phyloP scores from a whole-genome alignment of 129 eudicot genomes.

The Deinandra increscens region DNA sequence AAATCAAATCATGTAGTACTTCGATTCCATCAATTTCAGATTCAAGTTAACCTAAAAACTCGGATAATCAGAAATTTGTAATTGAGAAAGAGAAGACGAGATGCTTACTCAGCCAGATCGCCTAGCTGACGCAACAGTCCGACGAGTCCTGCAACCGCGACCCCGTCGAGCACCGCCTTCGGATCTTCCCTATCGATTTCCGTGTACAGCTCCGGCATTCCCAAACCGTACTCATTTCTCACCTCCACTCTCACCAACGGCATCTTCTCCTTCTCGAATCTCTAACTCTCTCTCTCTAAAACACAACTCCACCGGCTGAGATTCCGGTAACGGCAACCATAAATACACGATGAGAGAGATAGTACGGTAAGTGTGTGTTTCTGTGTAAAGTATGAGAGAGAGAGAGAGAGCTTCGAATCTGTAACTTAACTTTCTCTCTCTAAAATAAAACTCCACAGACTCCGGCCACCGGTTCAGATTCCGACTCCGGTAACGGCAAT shows the following conservation, averaged over 20 bases:
- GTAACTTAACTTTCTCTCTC: constrained; percentile 30
- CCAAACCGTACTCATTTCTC: constrained; percentile 83
- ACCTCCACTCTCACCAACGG: constrained; percentile 73
- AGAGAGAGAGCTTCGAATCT: constrained; percentile 12
- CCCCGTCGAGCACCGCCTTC: constrained; percentile 86
- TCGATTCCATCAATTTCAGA: constrained; percentile 4
- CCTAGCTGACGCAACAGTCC: constrained; percentile 96
- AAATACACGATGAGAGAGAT: constrained; percentile 39
- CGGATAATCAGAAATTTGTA: background rate
- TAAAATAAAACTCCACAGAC: background rate
- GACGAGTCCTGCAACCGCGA: constrained; percentile 93
- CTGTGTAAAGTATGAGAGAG: constrained; percentile 27
- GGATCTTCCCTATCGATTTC: constrained; percentile 74
- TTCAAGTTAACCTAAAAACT: constrained; percentile 9
- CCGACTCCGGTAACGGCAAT: constrained; percentile 3
- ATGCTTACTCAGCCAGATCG: constrained; percentile 86
- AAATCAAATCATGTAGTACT: background rate
- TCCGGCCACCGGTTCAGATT: constrained; percentile 13
- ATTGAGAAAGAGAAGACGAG: background rate
- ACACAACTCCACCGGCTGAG: background rate
- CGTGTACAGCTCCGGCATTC: constrained; percentile 67
- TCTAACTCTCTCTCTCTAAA: constrained; percentile 26
- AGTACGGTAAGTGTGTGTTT: constrained; percentile 16
- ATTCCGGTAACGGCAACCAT: constrained; percentile 18
- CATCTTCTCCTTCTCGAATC: constrained; percentile 34